Evolutionary conservation across 2,329 filamentous ascomycete species (phyloP), one percentile per base, ranked within the genome.

Genomic region (Pseudogymnoascus destructans): DNA sequence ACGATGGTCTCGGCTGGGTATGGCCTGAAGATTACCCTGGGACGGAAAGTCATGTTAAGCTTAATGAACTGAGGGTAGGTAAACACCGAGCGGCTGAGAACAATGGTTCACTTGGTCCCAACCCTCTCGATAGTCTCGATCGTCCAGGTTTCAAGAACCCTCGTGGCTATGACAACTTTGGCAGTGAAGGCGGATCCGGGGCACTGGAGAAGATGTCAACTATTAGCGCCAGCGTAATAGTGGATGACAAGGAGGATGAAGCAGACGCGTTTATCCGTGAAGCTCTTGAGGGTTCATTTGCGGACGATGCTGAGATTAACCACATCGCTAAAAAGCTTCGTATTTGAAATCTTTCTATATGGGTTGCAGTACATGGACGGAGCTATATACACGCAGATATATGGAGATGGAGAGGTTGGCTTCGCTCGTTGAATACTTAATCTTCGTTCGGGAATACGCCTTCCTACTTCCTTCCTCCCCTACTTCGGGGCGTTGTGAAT

Each of bases 181-280:
- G 46, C 25, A 52, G 25, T 19, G 46, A 52, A 17, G 46, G 25
- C 9, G 46, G 46, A 19, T 36, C 54, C 8, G 32, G 35, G 19
- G 30, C 17, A 1, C 30, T 56, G 32, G 35, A 56, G 30, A 56
- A 36, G 54, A 56, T 56, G 54, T 56, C 54, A n/a, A 38, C 23
- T 35, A 38, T 56, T n/a, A 56, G 54, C 32, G 54, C 30, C 7
- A 38, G 54, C 54, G 54, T 36, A 9, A 23, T 23, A 11, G 19
- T 36, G 10, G 19, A 56, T 23, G 54, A 38, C 54, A 27, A 36
- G 13, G 54, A 56, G 23, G 54, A 56, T 36, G 54, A 56, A 27
- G 46, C 46, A 19, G 46, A 52, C 10, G 11, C 13, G 25, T 52
- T 52, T 52, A 32, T 52, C 46, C 46, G 46, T 17, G 46, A 52